Evolutionary conservation across 306 rosid species (phyloP), one percentile per base, ranked within the genome.

Genomic region (Phaseolus lunatus): DNA sequence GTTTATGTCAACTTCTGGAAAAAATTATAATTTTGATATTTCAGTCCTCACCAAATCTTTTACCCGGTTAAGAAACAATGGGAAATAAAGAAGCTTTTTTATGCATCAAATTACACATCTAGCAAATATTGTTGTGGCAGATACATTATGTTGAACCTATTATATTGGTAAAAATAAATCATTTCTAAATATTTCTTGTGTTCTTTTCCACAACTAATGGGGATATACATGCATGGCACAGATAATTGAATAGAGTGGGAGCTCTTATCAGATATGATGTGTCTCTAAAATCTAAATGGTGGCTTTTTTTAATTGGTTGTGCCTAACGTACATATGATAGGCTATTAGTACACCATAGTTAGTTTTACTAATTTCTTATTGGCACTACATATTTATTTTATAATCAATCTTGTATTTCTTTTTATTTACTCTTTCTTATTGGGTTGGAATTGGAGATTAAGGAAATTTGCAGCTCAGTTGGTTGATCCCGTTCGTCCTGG

Each of bases 401-500:
- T 56, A 9, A 35, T 52, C 39, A 45, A 37, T 7, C 41, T 41
- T 39, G 31, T 45, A 19, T 72, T 76, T 70, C 71, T 50, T 70
- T 56, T 66, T 39, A 58, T 57, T 80, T 48, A 77, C 76, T 7
- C 22, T 67, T 67, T 49, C 47, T 58, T 77, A 39, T 31, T 77
- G 75, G 80, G 45, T 77, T 73, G 81, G 61, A 64, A 72, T 33
- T 77, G 86, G 87, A 70, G 78, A 82, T 73, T 83, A 86, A 94
- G 97, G 97, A 82, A 90, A 79, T 80, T 85, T 83, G 96, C 98
- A 47, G 92, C 93, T 80, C 94, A 89, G 78, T 78, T 92, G 78
- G 97, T 94, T 70, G 98, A 94, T 79, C 89, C 89, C 52, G 53
- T 82, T 29, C 88, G 94, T 37, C 97, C 98, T 0, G 98, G 98